Conservation (phyloP, 108 stramenopile species). For the Nitzschia inconspicua region DNA sequence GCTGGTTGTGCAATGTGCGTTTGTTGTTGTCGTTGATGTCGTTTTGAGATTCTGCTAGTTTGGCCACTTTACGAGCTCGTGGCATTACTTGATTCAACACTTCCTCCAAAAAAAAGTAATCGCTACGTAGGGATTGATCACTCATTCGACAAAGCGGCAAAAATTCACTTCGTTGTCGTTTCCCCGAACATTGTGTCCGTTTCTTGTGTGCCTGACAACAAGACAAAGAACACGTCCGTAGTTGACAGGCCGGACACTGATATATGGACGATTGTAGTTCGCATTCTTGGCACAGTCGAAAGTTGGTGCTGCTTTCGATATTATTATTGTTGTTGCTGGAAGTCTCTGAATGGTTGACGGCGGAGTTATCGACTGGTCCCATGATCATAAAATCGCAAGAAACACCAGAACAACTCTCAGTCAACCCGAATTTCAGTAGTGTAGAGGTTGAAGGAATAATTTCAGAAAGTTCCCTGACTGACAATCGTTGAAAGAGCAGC, state of each 20-base stretch:
- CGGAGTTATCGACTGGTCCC: too few species aligned
- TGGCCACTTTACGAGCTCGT: constrained; percentile 30
- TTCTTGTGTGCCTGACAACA: constrained; percentile 61
- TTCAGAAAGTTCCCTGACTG: too few species aligned
- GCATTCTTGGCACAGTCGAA: constrained; percentile 51
- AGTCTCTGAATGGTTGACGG: too few species aligned
- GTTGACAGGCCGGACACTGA: constrained; percentile 57
- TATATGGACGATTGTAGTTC: constrained; percentile 34
- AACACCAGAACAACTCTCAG: too few species aligned
- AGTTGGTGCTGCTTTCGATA: too few species aligned
- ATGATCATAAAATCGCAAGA: too few species aligned
- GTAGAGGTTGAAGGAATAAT: too few species aligned
- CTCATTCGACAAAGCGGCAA: constrained; percentile 35
- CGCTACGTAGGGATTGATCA: constrained; percentile 56
- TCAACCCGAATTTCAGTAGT: too few species aligned
- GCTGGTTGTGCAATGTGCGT: neutral
- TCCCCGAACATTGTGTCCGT: constrained; percentile 54
- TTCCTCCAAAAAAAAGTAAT: constrained; percentile 80
- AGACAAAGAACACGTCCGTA: constrained; percentile 55
- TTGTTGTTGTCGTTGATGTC: neutral
- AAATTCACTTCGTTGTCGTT: constrained; percentile 57
- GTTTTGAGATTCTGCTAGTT: constrained; percentile 22
- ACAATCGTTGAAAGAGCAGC: too few species aligned
- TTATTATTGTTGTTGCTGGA: too few species aligned
- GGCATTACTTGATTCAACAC: constrained; percentile 44